These are phyloP conservation scores for Zymoseptoria passerinii DNA, from an alignment of 2,329 filamentous ascomycete genomes.

Conservation along the genomic window DNA sequence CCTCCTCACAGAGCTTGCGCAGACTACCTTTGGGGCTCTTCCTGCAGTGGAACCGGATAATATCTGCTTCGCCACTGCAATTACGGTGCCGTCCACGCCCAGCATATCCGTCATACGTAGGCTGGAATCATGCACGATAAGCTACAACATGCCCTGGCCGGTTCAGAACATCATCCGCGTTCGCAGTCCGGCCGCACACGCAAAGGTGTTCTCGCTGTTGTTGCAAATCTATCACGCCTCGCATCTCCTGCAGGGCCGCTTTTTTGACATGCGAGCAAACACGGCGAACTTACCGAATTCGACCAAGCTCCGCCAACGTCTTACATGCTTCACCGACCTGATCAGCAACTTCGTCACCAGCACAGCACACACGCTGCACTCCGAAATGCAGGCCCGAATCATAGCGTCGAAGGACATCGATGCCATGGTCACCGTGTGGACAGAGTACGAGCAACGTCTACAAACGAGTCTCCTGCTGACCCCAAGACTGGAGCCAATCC, in stretches of 20 bases:
- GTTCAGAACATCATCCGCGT: conserved; percentile 64
- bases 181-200: conserved; percentile 57
- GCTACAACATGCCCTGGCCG: conserved; percentile 44
- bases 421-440: conserved; percentile 66
- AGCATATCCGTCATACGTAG: conserved; percentile 3
- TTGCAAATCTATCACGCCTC: conserved; percentile 68
- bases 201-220: conserved; percentile 64
- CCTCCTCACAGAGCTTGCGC: conserved; percentile 66
- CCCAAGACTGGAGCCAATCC: conserved; percentile 59
- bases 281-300: conserved; percentile 31
- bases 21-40: conserved; percentile 56
- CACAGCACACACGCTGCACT: conserved; percentile 54
- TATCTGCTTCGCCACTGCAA: conserved; percentile 49
- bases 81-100: conserved; percentile 33
- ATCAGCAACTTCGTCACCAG: conserved; percentile 69
- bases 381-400: conserved; percentile 51
- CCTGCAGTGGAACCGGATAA: conserved; percentile 50
- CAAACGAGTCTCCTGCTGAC: conserved; percentile 63
- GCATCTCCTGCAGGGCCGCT: conserved; percentile 52
- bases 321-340: conserved; percentile 66
- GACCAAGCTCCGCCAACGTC: conserved; percentile 51
- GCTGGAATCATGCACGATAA: conserved; percentile 12
- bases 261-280: conserved; percentile 25
- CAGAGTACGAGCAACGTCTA: conserved; percentile 53
- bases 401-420: conserved; percentile 63